These are phyloP conservation scores for Lentithecium fluviatile DNA, from an alignment of 495 filamentous ascomycete genomes.

Conservation along the genomic window DNA sequence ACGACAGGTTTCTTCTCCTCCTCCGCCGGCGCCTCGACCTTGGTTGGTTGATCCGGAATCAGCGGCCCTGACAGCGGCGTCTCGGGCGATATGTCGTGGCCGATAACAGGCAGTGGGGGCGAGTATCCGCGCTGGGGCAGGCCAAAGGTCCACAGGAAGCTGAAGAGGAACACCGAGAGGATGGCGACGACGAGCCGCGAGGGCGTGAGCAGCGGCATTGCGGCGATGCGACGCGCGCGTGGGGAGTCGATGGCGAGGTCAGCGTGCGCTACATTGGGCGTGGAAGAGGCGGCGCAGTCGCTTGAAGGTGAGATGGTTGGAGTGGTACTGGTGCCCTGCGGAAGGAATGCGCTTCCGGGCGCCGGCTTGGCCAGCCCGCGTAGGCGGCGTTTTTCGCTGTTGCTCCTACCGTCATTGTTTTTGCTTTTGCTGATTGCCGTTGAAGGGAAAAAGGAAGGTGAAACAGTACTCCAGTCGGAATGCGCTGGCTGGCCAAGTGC, in stretches of 20 bases:
- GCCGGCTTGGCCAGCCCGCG: no score
- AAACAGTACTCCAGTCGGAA: no score
- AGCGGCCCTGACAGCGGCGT: not conserved
- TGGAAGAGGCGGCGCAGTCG: no score
- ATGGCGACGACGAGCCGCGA: slow-evolving; percentile 22
- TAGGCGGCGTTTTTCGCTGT: no score
- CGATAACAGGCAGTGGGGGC: slow-evolving; percentile 2
- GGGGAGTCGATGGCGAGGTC: not conserved
- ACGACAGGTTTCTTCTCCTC: not conserved
- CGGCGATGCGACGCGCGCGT: not conserved
- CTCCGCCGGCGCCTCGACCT: not conserved
- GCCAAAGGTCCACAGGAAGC: slow-evolving; percentile 32
- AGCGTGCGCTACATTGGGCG: not conserved
- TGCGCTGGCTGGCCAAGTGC: not conserved
- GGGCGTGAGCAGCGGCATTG: slow-evolving; percentile 27
- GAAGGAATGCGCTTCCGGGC: no score
- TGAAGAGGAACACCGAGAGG: slow-evolving; percentile 17
- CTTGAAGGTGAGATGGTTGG: no score
- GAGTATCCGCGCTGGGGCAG: slow-evolving; percentile 17
- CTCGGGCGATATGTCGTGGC: slow-evolving; percentile 5
- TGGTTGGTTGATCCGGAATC: not conserved
- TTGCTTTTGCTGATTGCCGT: no score
- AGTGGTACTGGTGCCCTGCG: no score
- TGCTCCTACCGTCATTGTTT: no score
- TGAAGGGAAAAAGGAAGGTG: no score